These are phyloP conservation scores for Aspergillus egyptiacus DNA, from an alignment of 495 filamentous ascomycete species.

Conservation along the genomic window DNA sequence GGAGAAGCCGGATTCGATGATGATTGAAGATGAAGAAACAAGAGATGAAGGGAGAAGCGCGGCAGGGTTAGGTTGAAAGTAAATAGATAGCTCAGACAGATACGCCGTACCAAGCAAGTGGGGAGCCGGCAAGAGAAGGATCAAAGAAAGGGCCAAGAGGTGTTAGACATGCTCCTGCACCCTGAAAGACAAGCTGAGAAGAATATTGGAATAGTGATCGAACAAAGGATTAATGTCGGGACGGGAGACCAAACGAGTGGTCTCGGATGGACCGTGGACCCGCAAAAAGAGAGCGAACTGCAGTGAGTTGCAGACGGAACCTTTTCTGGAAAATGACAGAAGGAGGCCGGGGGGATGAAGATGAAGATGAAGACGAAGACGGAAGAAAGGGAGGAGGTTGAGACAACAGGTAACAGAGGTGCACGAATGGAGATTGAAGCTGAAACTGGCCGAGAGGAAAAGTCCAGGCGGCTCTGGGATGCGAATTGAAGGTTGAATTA, in stretches of 20 bases:
- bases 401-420: not conserved
- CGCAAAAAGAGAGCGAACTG: conserved; percentile 25
- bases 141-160: conserved; percentile 10
- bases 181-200: conserved; percentile 6
- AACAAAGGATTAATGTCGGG: conserved; percentile 11
- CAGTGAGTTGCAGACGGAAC: conserved; percentile 2
- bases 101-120: conserved; percentile 3
- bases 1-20: conserved; percentile 12
- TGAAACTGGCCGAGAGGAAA: conserved; percentile 15
- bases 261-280: conserved; percentile 24
- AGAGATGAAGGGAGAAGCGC: not conserved
- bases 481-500: conserved; percentile 15
- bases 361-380: not conserved
- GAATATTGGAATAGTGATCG: conserved; percentile 14
- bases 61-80: conserved; percentile 1
- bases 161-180: conserved; percentile 11
- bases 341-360: not conserved
- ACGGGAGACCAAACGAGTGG: conserved; percentile 25
- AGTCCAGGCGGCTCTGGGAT: conserved; percentile 23
- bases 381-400: not conserved
- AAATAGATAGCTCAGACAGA: not conserved
- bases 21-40: conserved; percentile 12
- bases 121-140: conserved; percentile 9
- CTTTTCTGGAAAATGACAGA: not conserved
- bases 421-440: not conserved